A percentile compares a stretch with the other conserved stretches of the same genome.
Evolutionary conservation across 345 rosid genomes (phyloP).

Genomic region (Dimocarpus longan): DNA sequence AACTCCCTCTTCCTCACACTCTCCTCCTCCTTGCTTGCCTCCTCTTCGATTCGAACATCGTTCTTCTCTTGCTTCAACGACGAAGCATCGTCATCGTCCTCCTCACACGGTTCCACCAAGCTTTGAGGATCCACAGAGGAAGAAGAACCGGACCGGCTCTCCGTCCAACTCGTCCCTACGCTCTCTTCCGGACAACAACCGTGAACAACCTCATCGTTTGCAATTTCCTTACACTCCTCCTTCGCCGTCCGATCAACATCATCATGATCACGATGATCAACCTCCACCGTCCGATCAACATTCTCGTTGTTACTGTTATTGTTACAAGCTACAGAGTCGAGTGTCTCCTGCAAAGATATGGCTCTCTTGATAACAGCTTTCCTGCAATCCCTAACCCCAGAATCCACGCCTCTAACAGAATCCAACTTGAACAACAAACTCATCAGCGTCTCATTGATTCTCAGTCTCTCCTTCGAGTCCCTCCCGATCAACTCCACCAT

Average conservation of each 20-base stretch:
- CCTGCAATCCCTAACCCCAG: conserved; percentile 58
- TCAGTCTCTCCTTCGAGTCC: conserved; percentile 48
- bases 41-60: background rate
- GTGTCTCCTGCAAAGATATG: conserved; percentile 57
- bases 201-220: no score
- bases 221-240: background rate
- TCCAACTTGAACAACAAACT: conserved; percentile 55
- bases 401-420: conserved; percentile 54
- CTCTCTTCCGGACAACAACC: conserved; percentile 11
- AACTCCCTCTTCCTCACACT: conserved; percentile 32
- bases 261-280: no score
- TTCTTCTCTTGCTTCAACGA: background rate
- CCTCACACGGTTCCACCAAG: conserved; percentile 11
- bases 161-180: background rate
- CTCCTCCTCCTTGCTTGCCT: background rate
- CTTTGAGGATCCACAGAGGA: conserved; percentile 27
- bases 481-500: conserved; percentile 34
- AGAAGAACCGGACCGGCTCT: conserved; percentile 26
- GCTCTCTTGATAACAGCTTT: conserved; percentile 51
- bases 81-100: background rate
- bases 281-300: background rate
- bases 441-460: conserved; percentile 61
- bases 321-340: conserved; percentile 43
- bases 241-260: conserved; percentile 10
- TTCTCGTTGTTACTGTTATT: background rate